Evolutionary conservation across 2,329 filamentous ascomycete genomes (phyloP), one percentile per base, ranked within the genome.

Genomic region (Stromatinia cepivora): DNA sequence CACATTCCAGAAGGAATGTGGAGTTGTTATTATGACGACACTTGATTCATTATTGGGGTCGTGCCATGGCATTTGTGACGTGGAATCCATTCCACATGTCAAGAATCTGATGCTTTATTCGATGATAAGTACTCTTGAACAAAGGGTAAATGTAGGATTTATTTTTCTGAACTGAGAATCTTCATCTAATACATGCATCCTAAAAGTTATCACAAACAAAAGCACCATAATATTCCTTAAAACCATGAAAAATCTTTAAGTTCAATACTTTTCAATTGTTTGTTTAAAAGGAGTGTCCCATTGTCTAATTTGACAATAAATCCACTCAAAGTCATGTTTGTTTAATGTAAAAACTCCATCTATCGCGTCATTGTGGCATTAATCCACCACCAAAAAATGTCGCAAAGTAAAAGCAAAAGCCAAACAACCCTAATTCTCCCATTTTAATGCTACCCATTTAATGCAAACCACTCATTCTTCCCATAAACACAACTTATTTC

Each of bases 311-410:
- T 39, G 25, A 63, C 46, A 63, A 63, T 63, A 22, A 36, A 52
- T 63, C 59, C 45, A 36, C 45, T 62, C 11, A 25, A 62, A 10
- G 22, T 48, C 28, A 62, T 62, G 20, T 34, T 62, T 48, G 28
- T 62, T 34, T 66, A 57, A 66, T 66, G 39, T 59, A 57, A 66
- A 45, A 46, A 57, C 64, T 59, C 64, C 54, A 59, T 66, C 64
- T 28, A 63, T 52, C 11, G 48, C 46, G 31, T 66, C 39, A 59
- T 58, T 22, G 64, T 57, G 45, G 28, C 34, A 48, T 66, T 22
- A 22, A 48, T 48, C 31, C 28, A 48, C 64, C 28, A 36, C 64
- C 52, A 59, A 59, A 65, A 59, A 58, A 46, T 59, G 39, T 42
- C 53, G 28, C 64, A 48, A 58, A 45, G 42, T 45, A 58, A 59